A percentile compares a stretch with the other conserved stretches of the same genome.
Evolutionary conservation across 371 early-diverging fungal genomes (phyloP).

Genomic region (Parasitella parasitica): DNA sequence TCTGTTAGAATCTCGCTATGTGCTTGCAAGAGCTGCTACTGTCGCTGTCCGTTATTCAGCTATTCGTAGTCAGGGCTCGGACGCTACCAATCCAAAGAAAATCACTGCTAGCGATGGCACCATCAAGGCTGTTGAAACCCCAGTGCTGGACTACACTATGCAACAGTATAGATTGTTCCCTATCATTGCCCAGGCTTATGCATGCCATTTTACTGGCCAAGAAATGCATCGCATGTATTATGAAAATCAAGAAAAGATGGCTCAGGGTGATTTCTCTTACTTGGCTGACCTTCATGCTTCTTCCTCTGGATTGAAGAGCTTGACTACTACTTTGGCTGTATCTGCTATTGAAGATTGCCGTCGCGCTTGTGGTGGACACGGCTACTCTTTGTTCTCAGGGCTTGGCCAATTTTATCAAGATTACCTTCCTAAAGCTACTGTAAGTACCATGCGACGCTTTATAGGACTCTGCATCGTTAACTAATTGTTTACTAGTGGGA

Average conservation of each 20-base stretch:
- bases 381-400: conserved; percentile 80
- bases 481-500: conserved; percentile 58
- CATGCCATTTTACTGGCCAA: conserved; percentile 74
- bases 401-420: conserved; percentile 72
- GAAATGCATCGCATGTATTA: conserved; percentile 70
- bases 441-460: conserved; percentile 25
- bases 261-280: conserved; percentile 70
- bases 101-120: conserved; percentile 23
- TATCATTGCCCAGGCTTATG: conserved; percentile 77
- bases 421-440: conserved; percentile 73
- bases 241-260: conserved; percentile 64
- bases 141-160: conserved; percentile 79
- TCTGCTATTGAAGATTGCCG: conserved; percentile 80
- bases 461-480: too few species aligned
- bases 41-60: conserved; percentile 80
- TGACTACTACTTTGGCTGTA: conserved; percentile 72
- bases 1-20: conserved; percentile 44
- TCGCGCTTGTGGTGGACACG: conserved; percentile 88
- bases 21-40: conserved; percentile 78
- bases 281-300: conserved; percentile 83
- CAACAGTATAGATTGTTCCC: conserved; percentile 82
- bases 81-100: conserved; percentile 51
- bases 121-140: conserved; percentile 58
- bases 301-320: conserved; percentile 82
- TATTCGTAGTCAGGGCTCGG: conserved; percentile 80